Evolutionary conservation across 1,284 basidiomycete genomes (phyloP), one percentile per base, ranked within the genome.

Genomic region (Coriolopsis trogii): DNA sequence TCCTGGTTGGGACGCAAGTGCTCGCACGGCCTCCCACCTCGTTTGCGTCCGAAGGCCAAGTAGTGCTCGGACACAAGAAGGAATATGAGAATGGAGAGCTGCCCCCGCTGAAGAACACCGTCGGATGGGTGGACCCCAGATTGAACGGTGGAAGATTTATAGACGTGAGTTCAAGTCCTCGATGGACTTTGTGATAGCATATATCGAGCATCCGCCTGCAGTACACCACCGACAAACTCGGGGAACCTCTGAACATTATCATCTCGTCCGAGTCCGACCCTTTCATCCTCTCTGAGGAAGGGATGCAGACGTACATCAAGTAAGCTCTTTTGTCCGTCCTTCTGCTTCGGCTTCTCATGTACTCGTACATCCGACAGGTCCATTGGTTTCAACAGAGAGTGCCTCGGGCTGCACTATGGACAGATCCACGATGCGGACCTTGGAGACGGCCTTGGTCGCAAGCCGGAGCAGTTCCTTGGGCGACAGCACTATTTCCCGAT

Each of bases 71-170:
- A 25, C 13, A 31, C 29, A 40, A 53, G 21, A 43, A 38, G 12
- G 45, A 60, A 42, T 66, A 67, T 38, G 59, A 60, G 60, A 56
- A 64, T 44, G 67, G 66, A 13, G 65, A 65, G 56, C 49, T 63
- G 31, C 65, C 66, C 3, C 67, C 67, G 15, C 46, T 53, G 40
- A 50, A 61, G 51, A 51, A 66, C 41, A 69, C 66, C 1, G 45
- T 53, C 20, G 87, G 85, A 25, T 91, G 87, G 87, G 67, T 73
- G 37, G 89, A 91, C 67, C 90, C 89, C 20, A 74, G 87, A 41
- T 57, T 79, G 24, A 78, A 82, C 48, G 89, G 89, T 28, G 89
- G 89, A 8, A 76, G 76, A 29, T 75, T 90, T 54, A 71, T 91
- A 30, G 56, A 59, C 31, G 60, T 58, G 41, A 37, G 60, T 57